Conservation (phyloP, 2,329 filamentous ascomycete genomes). For the Cadophora gregata region DNA sequence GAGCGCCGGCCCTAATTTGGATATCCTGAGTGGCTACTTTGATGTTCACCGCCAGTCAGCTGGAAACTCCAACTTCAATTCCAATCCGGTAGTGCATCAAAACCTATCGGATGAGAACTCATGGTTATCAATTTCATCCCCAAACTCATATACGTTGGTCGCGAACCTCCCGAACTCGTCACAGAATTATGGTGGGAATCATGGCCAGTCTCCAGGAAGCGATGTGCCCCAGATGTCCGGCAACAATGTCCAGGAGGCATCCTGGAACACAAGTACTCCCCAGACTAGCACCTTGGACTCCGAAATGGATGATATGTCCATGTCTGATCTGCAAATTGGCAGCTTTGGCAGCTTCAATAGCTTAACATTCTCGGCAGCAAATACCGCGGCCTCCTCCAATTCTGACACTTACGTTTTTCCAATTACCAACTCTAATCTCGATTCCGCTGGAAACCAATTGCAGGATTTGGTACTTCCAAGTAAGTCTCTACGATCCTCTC, state of each 20-base stretch:
- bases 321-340: constrained; percentile 35
- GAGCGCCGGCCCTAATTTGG: neutral
- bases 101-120: constrained; percentile 25
- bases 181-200: constrained; percentile 27
- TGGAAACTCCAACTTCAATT: constrained; percentile 19
- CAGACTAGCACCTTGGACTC: constrained; percentile 22
- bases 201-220: constrained; percentile 29
- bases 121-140: constrained; percentile 26
- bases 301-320: constrained; percentile 32
- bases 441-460: constrained; percentile 26
- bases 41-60: constrained; percentile 20
- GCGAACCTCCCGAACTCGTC: constrained; percentile 29
- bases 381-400: constrained; percentile 33
- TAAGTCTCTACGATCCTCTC: constrained; percentile 12
- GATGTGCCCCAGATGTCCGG: constrained; percentile 29
- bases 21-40: constrained; percentile 19
- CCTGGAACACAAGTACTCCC: constrained; percentile 32
- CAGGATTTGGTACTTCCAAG: constrained; percentile 34
- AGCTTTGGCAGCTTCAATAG: constrained; percentile 37
- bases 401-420: constrained; percentile 38
- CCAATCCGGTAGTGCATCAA: constrained; percentile 28
- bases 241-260: constrained; percentile 27
- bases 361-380: constrained; percentile 28
- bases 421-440: constrained; percentile 25
- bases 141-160: constrained; percentile 34